phyloP scores from a whole-genome alignment of 129 eudicot genomes.

The Lonicera japonica region DNA sequence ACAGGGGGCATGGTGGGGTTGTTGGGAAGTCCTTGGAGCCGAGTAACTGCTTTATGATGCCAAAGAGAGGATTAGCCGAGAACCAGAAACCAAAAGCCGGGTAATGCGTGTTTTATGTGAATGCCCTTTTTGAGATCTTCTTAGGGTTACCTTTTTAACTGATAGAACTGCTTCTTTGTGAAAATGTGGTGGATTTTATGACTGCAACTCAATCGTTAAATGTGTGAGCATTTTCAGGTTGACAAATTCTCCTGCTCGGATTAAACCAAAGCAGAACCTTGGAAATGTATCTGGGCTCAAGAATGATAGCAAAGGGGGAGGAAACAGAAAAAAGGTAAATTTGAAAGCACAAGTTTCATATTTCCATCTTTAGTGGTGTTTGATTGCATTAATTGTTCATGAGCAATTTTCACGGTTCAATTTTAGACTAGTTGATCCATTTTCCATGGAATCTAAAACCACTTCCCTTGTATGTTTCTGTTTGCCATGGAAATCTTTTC shows the following conservation, averaged over 20 bases:
- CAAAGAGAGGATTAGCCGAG: constrained; percentile 8
- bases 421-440: no score
- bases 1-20: constrained; percentile 3
- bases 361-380: no score
- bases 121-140: neutral
- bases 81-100: constrained; percentile 14
- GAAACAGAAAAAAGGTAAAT: constrained; percentile 6
- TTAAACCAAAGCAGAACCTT: constrained; percentile 1
- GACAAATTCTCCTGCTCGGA: constrained; percentile 3
- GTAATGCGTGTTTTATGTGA: neutral
- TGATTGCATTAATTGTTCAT: no score
- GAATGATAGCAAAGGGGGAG: constrained; percentile 1
- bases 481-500: no score
- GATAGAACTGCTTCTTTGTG: neutral
- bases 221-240: neutral
- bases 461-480: no score
- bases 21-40: constrained; percentile 1
- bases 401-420: no score
- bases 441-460: no score
- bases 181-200: neutral
- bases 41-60: constrained; percentile 4
- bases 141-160: neutral
- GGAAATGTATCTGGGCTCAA: neutral
- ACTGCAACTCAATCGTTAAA: neutral
- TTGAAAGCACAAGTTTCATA: neutral